These are phyloP conservation scores for Ascochyta viciae-villosae DNA, from an alignment of 2,329 filamentous ascomycete genomes.

Conservation along the genomic window DNA sequence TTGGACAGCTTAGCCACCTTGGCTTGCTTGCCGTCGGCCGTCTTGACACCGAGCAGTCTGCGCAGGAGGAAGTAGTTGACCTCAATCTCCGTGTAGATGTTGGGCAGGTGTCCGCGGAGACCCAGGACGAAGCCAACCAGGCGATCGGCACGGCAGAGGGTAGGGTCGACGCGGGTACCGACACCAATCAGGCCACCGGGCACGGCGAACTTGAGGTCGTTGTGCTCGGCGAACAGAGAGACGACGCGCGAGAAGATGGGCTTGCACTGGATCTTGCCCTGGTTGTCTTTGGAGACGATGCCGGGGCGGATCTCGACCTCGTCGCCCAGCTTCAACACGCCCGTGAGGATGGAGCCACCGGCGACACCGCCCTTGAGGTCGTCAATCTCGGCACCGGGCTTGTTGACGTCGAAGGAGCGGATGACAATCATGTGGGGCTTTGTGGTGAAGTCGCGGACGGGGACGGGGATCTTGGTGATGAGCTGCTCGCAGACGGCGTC, in stretches of 20 bases:
- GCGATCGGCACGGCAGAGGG: conserved; percentile 97
- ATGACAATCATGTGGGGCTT: conserved; percentile 99
- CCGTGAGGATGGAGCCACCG: conserved; percentile 94
- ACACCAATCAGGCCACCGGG: conserved; percentile 97
- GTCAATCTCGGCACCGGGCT: conserved; percentile 97
- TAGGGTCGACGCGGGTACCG: conserved; percentile 95
- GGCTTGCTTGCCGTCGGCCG: conserved; percentile 97
- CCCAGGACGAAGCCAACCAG: conserved; percentile 97
- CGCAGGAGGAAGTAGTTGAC: conserved; percentile 98
- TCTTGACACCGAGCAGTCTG: conserved; percentile 93
- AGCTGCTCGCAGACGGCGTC: conserved; percentile 97
- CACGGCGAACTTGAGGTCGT: conserved; percentile 97
- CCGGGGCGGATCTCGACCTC: conserved; percentile 99
- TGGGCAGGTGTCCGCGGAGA: conserved; percentile 88
- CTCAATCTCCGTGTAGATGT: conserved; percentile 98
- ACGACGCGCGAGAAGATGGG: conserved; percentile 97
- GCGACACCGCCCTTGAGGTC: conserved; percentile 98
- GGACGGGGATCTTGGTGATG: conserved; percentile 92
- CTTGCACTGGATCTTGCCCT: conserved; percentile 92
- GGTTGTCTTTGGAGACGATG: conserved; percentile 94
- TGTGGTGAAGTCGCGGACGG: conserved; percentile 85
- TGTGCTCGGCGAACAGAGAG: conserved; percentile 95
- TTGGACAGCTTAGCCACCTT: conserved; percentile 98
- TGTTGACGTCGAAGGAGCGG: conserved; percentile 99
- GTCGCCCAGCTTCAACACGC: conserved; percentile 94